These are phyloP conservation scores for Streptanthus diversifolius DNA, from an alignment of 345 rosid genomes.

Conservation along the genomic window DNA sequence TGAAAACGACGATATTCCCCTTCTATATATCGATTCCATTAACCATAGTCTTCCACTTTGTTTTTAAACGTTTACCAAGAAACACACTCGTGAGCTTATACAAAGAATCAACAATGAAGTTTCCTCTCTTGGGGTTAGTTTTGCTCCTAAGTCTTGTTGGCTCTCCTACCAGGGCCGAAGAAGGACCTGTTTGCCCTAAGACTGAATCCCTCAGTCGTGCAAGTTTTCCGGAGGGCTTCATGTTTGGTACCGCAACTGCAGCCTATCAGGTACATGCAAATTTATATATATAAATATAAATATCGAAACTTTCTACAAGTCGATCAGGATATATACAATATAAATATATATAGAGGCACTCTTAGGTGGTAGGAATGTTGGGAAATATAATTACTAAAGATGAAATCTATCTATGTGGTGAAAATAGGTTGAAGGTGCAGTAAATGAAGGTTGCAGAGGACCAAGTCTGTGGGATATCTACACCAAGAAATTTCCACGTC, in stretches of 20 bases:
- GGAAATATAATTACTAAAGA: neutral
- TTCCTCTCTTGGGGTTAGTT: conserved; percentile 16
- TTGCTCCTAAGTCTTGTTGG: conserved; percentile 16
- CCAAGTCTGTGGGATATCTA: conserved; percentile 44
- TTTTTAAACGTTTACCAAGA: neutral
- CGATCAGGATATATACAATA: no score
- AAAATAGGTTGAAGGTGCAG: conserved; percentile 43
- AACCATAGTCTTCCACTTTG: neutral
- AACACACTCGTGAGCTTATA: conserved; percentile 3
- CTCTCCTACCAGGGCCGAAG: conserved; percentile 13
- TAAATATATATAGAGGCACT: neutral
- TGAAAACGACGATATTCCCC: no score
- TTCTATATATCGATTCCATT: neutral
- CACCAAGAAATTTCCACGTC: conserved; percentile 28
- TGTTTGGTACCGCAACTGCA: conserved; percentile 39
- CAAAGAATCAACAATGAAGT: conserved; percentile 8
- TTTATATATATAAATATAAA: no score
- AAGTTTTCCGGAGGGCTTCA: conserved; percentile 36
- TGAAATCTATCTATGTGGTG: neutral
- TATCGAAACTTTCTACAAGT: neutral
- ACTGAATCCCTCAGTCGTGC: conserved; percentile 33
- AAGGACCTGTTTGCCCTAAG: conserved; percentile 33
- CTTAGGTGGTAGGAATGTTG: no score
- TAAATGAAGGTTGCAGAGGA: conserved; percentile 41
- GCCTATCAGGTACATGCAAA: conserved; percentile 39